These are phyloP conservation scores for Kazachstania africana DNA, from an alignment of 805 yeast species.

Conservation along the genomic window DNA sequence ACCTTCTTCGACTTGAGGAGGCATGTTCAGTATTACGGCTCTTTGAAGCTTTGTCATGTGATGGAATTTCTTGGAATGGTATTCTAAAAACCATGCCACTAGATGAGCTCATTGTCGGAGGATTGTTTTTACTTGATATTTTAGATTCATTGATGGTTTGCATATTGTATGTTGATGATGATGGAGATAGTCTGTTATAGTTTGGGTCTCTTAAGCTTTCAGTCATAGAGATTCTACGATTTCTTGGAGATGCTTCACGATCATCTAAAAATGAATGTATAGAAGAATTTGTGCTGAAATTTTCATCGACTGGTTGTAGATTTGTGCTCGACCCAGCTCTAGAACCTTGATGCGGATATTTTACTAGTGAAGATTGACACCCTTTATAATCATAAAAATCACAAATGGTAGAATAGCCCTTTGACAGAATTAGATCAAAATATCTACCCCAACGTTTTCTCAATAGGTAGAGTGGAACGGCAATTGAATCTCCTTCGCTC, in stretches of 20 bases:
- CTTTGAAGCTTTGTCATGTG: too few relatives aligned
- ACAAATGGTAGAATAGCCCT: constrained; percentile 50
- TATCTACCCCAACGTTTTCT: constrained; percentile 70
- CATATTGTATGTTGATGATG: constrained; percentile 1
- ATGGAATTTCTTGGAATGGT: constrained; percentile 48
- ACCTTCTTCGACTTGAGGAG: too few relatives aligned
- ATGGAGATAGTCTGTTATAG: constrained; percentile 3
- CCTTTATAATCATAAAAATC: constrained; percentile 20
- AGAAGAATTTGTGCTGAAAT: neutral
- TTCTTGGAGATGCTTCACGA: too few relatives aligned
- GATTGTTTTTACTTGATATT: neutral
- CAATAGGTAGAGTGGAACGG: constrained; percentile 47
- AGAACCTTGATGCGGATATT: neutral
- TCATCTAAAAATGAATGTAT: constrained; percentile 1
- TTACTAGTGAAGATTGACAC: constrained; percentile 5
- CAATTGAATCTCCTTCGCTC: constrained; percentile 57
- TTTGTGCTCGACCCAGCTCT: too few relatives aligned
- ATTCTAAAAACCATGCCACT: constrained; percentile 40
- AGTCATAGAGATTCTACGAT: too few relatives aligned
- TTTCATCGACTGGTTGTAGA: too few relatives aligned
- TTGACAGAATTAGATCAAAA: constrained; percentile 49
- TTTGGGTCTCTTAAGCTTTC: too few relatives aligned
- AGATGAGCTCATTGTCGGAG: constrained; percentile 15
- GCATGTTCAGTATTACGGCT: too few relatives aligned
- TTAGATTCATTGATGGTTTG: neutral